Evolutionary conservation across 2,329 filamentous ascomycete species (phyloP), one percentile per base, ranked within the genome.

Genomic region (Pestalotiopsis sp.): DNA sequence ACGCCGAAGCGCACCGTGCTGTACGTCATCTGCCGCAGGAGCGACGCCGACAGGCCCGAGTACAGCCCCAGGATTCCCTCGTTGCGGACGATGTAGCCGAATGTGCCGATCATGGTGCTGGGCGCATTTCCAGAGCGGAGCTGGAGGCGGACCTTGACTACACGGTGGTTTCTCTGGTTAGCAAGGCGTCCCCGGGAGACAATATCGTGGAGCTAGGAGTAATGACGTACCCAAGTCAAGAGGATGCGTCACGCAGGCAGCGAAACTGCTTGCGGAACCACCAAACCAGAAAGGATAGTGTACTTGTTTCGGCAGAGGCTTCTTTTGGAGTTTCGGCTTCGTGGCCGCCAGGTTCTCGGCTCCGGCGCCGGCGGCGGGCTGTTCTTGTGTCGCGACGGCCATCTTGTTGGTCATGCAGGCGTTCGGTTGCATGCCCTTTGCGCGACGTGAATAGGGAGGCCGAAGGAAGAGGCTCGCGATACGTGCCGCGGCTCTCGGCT

Each of bases 1-100:
- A 98, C 90, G 72, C 94, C 96, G 83, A 99, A 99, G 63, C 96
- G 93, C 49, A 94, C 96, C 65, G 96, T 99, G 69, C 93, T 96
- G 85, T 99, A 99, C 69, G 96, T 98, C 74, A 95, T 88, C 84
- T 98, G 96, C 72, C 96, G 95, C 68, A 98, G 88, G 63, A 98
- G 89, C 68, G 95, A 96, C 73, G 96, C 96, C 2, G 95, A 97
- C 69, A 98, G 90, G 83, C 96, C 96, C 76, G 89, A 91, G 83
- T 99, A 99, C 62, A 99, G 87, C 36, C 94, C 95, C 38, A 86
- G 81, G n/a, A 93, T 71, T 52, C 95, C 94, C 81, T 96, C 89
- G 75, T 88, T 86, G 74, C 90, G 90, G 71, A 95, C 80, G 73
- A 99, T 91, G 83, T 97, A 92, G 69, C 89, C 85, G 77, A 98